Evolutionary conservation across 768 basidiomycete genomes (phyloP).

Genomic region (Sistotremastrum niveocremeum): DNA sequence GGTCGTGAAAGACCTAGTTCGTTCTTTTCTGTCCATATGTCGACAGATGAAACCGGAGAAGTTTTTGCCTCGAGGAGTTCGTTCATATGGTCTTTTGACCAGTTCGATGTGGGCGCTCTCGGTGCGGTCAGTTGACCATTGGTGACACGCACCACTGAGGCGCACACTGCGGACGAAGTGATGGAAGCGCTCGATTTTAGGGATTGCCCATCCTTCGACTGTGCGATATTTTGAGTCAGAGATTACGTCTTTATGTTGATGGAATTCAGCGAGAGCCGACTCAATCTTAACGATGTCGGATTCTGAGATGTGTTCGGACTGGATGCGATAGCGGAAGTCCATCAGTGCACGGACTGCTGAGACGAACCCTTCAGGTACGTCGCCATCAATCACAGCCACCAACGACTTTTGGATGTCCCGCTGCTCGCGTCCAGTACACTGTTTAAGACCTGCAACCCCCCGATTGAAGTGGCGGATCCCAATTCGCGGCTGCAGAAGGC

Average conservation of each 20-base stretch:
- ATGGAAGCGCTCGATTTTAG: constrained; percentile 28
- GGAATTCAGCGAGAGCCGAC: too few relatives aligned
- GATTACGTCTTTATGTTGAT: constrained; percentile 21
- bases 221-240: constrained; percentile 14
- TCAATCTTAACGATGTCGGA: too few relatives aligned
- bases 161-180: too few relatives aligned
- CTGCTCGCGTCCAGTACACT: constrained; percentile 29
- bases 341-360: constrained; percentile 20
- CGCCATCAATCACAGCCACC: constrained; percentile 23
- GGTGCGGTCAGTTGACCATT: constrained; percentile 24
- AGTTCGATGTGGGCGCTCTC: constrained; percentile 20
- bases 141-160: constrained; percentile 17
- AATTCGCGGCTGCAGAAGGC: constrained; percentile 21
- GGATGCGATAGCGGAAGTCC: constrained; percentile 25
- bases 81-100: constrained; percentile 19
- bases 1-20: constrained; percentile 17
- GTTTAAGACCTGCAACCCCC: constrained; percentile 26
- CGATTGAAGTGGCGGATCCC: constrained; percentile 25
- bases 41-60: constrained; percentile 22
- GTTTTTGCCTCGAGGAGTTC: constrained; percentile 21
- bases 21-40: constrained; percentile 19
- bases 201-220: constrained; percentile 26
- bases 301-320: constrained; percentile 14
- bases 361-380: constrained; percentile 17
- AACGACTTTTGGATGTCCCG: constrained; percentile 23